Base-by-base conservation (phyloP, 345 rosid species). In the sweet orange (Citrus sinensis) region DNA sequence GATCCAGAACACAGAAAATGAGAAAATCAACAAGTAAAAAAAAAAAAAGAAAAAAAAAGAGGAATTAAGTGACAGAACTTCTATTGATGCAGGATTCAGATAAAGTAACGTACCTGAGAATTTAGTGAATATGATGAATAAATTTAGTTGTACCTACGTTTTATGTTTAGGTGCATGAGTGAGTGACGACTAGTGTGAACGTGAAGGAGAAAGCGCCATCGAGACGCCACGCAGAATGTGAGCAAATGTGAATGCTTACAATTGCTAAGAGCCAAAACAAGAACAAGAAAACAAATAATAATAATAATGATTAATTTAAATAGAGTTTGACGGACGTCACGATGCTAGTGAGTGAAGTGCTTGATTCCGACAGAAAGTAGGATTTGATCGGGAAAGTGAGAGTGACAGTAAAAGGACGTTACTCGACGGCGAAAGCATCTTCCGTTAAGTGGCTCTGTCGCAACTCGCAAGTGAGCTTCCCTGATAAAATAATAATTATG, bases 191-290 rank as follows among this genome's bases (percentile, higher is more conserved):
- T 14, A 69, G 13, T 11, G 75, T 37, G 34, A 51, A 30, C 2
- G 42, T 3, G 16, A 13, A 46, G 51, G 17, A 56, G 69, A 76
- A 77, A 27, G 79, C 76, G 76, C 75, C 68, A 37, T 68, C 79
- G 72, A 74, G 81, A 67, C 80, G 82, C 82, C 80, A 77, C 80
- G 73, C 84, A 59, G 70, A 75, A 65, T 68, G 73, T 25, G 66
- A 72, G 49, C 24, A 27, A 11, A 35, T n/a, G 58, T 4, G 78
- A 34, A 72, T 72, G 67, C 29, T 65, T 59, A 30, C 67, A 58
- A 35, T n/a, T 19, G 56, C 16, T 60, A 74, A 46, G 35, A 17
- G 72, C 58, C 77, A 74, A 74, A 58, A 56, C 42, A 10, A 16
- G 6, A 4, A 27, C 16, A 59, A 37, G 27, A 37, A 39, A 40